Evolutionary conservation across 2,329 filamentous ascomycete genomes (phyloP), one percentile per base, ranked within the genome.

Genomic region (Raffaelea albimanens): DNA sequence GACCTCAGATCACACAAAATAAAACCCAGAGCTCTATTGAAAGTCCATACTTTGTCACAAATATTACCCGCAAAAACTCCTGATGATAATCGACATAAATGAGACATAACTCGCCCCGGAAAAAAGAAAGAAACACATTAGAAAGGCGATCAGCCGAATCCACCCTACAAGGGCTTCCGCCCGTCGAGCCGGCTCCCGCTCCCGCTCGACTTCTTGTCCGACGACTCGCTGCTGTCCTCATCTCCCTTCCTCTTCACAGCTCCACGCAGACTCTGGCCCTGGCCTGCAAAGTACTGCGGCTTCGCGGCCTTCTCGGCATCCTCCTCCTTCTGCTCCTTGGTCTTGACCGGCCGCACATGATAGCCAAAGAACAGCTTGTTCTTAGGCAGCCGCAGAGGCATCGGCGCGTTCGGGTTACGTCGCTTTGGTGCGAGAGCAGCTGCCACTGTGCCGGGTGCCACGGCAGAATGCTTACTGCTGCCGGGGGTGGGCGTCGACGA

Each of bases 311-410:
- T 72, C 52, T 80, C 76, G 34, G 80, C 75, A 50, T 84, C 80
- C 51, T 82, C 73, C 45, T 80, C 78, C 61, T 80, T 82, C 49
- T 87, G 80, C 33, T 80, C 83, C 49, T 84, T 80, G 9, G 86
- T 87, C 70, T 88, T 90, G 39, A 94, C 73, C 0, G 91, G 91
- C 64, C 85, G 95, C 61, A 95, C 77, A 59, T 95, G 85, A 59
- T 97, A 98, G 3, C 93, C 93, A 54, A 98, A 95, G 72, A 98
- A 98, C 4, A 98, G 73, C 66, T 96, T 95, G 58, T 93, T 93
- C 0, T 86, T 84, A 0, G 87, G 78, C 45, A 98, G 64, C 23
- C 93, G 78, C 8, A 98, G 74, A 3, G 91, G 89, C 61, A 93
- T 86, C 0, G 91, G 89, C 0, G 89, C 90, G 54, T 91, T 89